A percentile compares a stretch with the other conserved stretches of the same genome.
These are phyloP conservation scores for maize (Zea mays) DNA, from an alignment of 176 grass and related monocot genomes.

Conservation along the genomic window Zm-B73-REFERENCE-NAM-5.0 NC_050102.1:149377501-149378000, in stretches of 20 bases:
- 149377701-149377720: background rate
- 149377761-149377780: background rate
- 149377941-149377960: constrained; percentile 85
- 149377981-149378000: constrained; percentile 98
- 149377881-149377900: constrained; percentile 68
- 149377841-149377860: constrained; percentile 97
- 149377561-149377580: background rate
- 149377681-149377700: background rate
- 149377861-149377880: constrained; percentile 95
- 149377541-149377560: background rate
- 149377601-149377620: background rate
- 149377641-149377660: background rate
- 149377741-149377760: background rate
- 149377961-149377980: constrained; percentile 91
- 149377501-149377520: background rate
- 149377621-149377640: background rate
- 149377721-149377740: constrained; percentile 1
- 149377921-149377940: constrained; percentile 71
- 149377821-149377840: constrained; percentile 27
- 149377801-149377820: constrained; percentile 15
- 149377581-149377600: background rate
- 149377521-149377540: background rate
- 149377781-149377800: background rate
- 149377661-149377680: constrained; percentile 13
- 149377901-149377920: constrained; percentile 72